Conservation (phyloP, 768 basidiomycete genomes). For the Lactarius akahatsu region DNA sequence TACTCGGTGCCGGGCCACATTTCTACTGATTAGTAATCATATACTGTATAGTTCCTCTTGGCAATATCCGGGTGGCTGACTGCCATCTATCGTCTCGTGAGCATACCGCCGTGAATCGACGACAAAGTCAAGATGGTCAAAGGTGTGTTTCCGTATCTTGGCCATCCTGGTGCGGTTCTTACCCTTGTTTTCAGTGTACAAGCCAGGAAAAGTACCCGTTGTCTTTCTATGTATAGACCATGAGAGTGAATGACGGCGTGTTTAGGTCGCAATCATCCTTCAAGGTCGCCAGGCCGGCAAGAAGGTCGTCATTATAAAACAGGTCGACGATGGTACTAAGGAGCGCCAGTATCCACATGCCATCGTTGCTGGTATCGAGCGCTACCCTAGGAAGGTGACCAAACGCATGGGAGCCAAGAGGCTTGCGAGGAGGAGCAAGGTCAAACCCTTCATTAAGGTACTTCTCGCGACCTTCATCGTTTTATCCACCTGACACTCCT, state of each 20-base stretch:
- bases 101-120: conserved; percentile 19
- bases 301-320: conserved; percentile 99
- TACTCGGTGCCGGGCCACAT: neutral
- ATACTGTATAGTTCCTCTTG: conserved; percentile 32
- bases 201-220: conserved; percentile 79
- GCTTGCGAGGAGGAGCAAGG: conserved; percentile 86
- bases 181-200: conserved; percentile 63
- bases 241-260: conserved; percentile 11
- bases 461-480: conserved; percentile 28
- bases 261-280: conserved; percentile 91
- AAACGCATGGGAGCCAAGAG: conserved; percentile 98
- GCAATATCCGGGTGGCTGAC: conserved; percentile 34
- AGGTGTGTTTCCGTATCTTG: conserved; percentile 21
- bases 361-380: conserved; percentile 96
- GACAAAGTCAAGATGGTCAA: conserved; percentile 35
- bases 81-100: conserved; percentile 16
- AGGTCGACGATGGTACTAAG: conserved; percentile 95
- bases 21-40: neutral
- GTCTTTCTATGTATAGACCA: neutral
- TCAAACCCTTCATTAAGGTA: conserved; percentile 99
- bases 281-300: conserved; percentile 99
- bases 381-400: conserved; percentile 97
- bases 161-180: neutral
- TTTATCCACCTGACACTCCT: neutral
- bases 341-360: conserved; percentile 97